phyloP scores from a whole-genome alignment of 2,329 filamentous ascomycete genomes.

The Xylariaceae sp. region DNA sequence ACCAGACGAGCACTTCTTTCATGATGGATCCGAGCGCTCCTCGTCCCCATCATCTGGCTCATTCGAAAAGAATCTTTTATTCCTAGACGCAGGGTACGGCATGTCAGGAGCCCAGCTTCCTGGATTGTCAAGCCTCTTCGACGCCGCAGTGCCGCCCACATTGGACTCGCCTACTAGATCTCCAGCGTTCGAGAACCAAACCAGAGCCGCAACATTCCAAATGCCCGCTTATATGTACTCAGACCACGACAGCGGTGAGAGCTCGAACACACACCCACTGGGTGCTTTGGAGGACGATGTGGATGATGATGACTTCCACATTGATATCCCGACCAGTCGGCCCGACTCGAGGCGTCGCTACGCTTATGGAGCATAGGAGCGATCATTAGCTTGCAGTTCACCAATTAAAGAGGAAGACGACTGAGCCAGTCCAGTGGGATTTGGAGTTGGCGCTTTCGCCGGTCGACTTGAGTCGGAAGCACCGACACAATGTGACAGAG shows the following conservation, averaged over 20 bases:
- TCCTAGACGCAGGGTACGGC: conserved; percentile 22
- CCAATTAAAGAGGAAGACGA: too few relatives aligned
- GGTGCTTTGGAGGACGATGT: too few relatives aligned
- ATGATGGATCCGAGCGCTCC: conserved; percentile 19
- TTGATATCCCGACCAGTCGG: too few relatives aligned
- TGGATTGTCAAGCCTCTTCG: conserved; percentile 24
- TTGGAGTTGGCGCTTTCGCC: too few relatives aligned
- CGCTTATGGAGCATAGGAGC: too few relatives aligned
- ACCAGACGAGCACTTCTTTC: conserved; percentile 23
- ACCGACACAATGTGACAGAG: too few relatives aligned
- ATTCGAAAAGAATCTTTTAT: conserved; percentile 28
- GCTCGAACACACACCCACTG: too few relatives aligned
- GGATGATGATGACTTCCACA: too few relatives aligned
- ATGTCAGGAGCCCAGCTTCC: conserved; percentile 21
- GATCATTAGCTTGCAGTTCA: too few relatives aligned
- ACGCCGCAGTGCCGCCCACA: conserved; percentile 2
- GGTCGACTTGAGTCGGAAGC: too few relatives aligned
- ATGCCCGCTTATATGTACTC: conserved; percentile 16
- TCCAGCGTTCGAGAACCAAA: conserved; percentile 1
- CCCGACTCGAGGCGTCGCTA: too few relatives aligned
- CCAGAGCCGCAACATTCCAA: conserved; percentile 11
- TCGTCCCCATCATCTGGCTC: conserved; percentile 18
- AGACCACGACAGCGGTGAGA: conserved; percentile 19
- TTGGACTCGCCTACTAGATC: neutral
- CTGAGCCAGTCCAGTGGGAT: too few relatives aligned